Conservation (phyloP, 179 eudicot species). For the Silene noctiflora region DNA sequence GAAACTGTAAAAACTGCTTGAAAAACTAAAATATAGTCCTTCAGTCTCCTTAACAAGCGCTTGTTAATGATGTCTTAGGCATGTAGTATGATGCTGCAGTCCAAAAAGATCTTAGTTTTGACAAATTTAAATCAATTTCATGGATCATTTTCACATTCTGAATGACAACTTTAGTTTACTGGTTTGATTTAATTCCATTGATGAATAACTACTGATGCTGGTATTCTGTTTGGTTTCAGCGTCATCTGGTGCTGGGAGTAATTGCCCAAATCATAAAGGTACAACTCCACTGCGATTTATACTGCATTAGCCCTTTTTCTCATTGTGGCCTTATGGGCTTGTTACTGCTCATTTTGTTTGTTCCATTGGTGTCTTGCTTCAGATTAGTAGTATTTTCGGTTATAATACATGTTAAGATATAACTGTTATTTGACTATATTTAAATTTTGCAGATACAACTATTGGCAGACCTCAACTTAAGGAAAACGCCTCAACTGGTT, state of each 20-base stretch:
- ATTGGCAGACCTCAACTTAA: constrained; percentile 91
- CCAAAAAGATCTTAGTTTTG: neutral
- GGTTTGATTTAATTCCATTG: neutral
- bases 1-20: neutral
- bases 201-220: constrained; percentile 21
- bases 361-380: neutral
- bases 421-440: constrained; percentile 12
- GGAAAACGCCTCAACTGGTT: constrained; percentile 92
- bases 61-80: neutral
- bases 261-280: constrained; percentile 99
- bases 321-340: neutral
- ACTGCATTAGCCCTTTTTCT: neutral
- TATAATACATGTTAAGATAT: neutral
- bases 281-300: constrained; percentile 8
- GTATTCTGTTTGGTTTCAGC: constrained; percentile 45
- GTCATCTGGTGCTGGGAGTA: constrained; percentile 92
- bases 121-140: neutral
- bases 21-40: neutral
- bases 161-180: neutral
- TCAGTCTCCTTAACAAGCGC: neutral
- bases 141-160: neutral
- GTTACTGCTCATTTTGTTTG: neutral
- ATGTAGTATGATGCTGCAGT: constrained; percentile 5
- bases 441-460: constrained; percentile 67
- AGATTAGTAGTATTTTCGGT: constrained; percentile 10